Conservation (phyloP, 345 rosid genomes). For the Salix purpurea region DNA sequence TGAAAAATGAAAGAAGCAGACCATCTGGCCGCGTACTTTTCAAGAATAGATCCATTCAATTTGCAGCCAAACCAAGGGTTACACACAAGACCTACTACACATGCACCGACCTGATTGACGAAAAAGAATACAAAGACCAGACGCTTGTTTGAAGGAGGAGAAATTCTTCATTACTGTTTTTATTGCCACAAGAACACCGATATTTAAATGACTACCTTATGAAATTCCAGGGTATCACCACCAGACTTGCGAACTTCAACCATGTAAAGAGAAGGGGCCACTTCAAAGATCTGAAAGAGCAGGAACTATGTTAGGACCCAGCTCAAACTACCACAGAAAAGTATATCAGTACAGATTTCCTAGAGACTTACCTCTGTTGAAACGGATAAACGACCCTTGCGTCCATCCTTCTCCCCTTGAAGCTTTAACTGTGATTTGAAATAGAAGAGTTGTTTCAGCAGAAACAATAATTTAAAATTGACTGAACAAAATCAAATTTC, state of each 20-base stretch:
- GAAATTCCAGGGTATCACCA: slow-evolving; percentile 97
- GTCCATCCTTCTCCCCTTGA: slow-evolving; percentile 86
- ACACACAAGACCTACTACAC: neutral
- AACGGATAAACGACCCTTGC: slow-evolving; percentile 96
- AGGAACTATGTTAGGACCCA: neutral
- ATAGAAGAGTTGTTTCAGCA: neutral
- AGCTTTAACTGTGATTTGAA: slow-evolving; percentile 66
- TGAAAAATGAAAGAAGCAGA: neutral
- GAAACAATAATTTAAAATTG: slow-evolving; percentile 5
- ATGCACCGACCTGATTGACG: neutral
- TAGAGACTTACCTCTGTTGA: slow-evolving; percentile 69
- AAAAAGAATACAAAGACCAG: neutral
- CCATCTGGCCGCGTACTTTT: neutral
- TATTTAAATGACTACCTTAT: slow-evolving; percentile 50
- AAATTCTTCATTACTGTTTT: neutral
- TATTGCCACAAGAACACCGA: neutral
- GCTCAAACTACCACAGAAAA: neutral
- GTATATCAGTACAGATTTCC: neutral
- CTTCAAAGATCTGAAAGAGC: slow-evolving; percentile 67
- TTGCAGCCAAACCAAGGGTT: neutral
- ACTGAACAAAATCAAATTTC: neutral
- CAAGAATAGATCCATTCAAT: neutral
- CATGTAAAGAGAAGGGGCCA: slow-evolving; percentile 96
- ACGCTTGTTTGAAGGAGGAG: neutral
- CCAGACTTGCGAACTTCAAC: slow-evolving; percentile 91